Percentiles rank a stretch among this genome's conserved stretches.
Conservation (phyloP, 2,329 filamentous ascomycete species). For the Ascomycota sp. region DNA sequence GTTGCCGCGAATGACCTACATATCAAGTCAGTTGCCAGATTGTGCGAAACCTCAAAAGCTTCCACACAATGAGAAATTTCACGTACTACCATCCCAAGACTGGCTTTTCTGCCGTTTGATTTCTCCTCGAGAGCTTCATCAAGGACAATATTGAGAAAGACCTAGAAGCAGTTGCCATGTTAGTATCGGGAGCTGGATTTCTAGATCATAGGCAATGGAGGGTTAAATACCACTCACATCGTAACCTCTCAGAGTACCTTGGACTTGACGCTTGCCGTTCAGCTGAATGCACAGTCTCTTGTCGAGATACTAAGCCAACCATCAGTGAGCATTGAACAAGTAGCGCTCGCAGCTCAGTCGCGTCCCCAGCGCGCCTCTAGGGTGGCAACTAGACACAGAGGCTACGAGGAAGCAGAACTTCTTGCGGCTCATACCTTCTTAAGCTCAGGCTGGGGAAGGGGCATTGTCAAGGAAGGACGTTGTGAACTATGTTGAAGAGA, state of each 20-base stretch:
- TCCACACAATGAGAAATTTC: neutral
- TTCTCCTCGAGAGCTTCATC: constrained; percentile 95
- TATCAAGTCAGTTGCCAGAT: neutral
- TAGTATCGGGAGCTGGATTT: no score
- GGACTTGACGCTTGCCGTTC: constrained; percentile 92
- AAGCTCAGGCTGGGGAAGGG: constrained; percentile 93
- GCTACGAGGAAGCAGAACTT: neutral
- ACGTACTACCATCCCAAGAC: constrained; percentile 78
- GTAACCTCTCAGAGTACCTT: constrained; percentile 82
- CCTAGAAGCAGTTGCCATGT: constrained; percentile 25
- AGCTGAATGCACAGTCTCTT: constrained; percentile 95
- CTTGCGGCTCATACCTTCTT: constrained; percentile 50
- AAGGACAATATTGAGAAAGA: constrained; percentile 93
- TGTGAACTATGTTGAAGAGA: constrained; percentile 1
- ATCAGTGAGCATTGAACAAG: constrained; percentile 6
- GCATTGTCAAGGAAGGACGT: constrained; percentile 40
- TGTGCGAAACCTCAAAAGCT: neutral
- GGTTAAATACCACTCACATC: constrained; percentile 39
- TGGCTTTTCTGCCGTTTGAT: constrained; percentile 68
- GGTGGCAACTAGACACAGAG: neutral
- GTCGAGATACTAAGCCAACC: constrained; percentile 63
- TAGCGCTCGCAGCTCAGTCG: no score
- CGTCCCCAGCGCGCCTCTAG: no score
- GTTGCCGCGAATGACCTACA: constrained; percentile 80
- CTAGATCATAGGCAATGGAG: no score